Conservation (phyloP, 1,284 basidiomycete genomes). For the Erythrobasidium hasegawianum region DNA sequence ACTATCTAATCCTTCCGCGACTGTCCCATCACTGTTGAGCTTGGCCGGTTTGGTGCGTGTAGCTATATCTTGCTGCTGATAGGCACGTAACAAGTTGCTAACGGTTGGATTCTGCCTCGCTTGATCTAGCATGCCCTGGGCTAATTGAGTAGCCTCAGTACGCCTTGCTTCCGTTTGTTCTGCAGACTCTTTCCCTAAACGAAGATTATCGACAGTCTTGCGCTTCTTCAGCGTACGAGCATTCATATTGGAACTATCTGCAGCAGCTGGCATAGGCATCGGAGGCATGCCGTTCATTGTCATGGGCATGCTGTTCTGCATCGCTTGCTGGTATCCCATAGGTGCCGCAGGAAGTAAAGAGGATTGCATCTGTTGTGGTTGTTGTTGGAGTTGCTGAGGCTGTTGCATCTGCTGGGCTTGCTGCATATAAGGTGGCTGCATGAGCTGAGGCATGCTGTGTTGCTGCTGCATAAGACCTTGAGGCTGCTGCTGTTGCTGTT, state of each 20-base stretch:
- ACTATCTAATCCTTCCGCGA: constrained; percentile 28
- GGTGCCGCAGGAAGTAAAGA: constrained; percentile 15
- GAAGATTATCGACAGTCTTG: constrained; percentile 35
- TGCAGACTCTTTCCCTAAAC: constrained; percentile 14
- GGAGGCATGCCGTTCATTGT: constrained; percentile 9
- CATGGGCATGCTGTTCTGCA: constrained; percentile 20
- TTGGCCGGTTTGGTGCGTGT: constrained; percentile 15
- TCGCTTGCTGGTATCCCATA: constrained; percentile 18
- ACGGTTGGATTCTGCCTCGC: constrained; percentile 27
- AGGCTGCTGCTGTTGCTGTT: constrained; percentile 10
- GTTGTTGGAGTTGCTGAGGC: neutral
- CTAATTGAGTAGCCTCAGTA: constrained; percentile 17
- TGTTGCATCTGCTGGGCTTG: neutral
- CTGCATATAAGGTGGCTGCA: constrained; percentile 31
- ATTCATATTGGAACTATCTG: neutral
- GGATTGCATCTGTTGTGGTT: constrained; percentile 25
- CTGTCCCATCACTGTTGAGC: constrained; percentile 5
- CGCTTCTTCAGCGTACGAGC: constrained; percentile 34
- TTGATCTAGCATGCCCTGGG: constrained; percentile 10
- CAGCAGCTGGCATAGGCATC: constrained; percentile 11
- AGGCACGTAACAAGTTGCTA: constrained; percentile 31
- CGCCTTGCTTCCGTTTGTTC: constrained; percentile 3
- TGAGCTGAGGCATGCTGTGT: constrained; percentile 21
- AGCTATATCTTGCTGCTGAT: constrained; percentile 32
- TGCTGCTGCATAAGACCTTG: constrained; percentile 22